Base-by-base conservation (phyloP, 2,329 filamentous ascomycete species). In the Venturia pyrina region DNA sequence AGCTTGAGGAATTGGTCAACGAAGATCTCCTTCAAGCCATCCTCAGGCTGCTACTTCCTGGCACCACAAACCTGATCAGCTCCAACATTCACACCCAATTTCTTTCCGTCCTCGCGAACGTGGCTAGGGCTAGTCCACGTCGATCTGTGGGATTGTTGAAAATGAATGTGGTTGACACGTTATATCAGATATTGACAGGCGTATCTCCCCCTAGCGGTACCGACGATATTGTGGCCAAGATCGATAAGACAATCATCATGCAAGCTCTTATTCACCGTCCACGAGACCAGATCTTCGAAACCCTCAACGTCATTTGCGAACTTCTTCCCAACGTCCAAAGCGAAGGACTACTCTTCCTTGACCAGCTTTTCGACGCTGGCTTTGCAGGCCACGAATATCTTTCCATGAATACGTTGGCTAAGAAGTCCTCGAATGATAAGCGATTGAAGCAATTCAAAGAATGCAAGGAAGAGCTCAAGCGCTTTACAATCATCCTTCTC, bases 201-300 rank as follows among this genome's bases (percentile, higher is more conserved):
- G 91, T 99, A 1, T 98, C 95, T 0, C 93, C 95, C 1, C 95
- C 95, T 0, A 85, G 82, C 68, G 90, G 89, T 43, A 87, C 84
- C 1, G 87, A 92, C 44, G 88, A 93, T 74, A 85, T 91, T 66
- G 89, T 87, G 40, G 89, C 86, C 46, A 96, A 96, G 77, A 89
- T 98, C 69, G 93, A 98, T 76, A 96, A 92, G 73, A 93, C 98
- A 65, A 86, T 99, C 59, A 95, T 99, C 72, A 99, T 99, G 96
- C 95, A 99, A 78, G 92, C 96, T 46, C 82, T 99, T 69, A 96
- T 99, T 64, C 95, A 98, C 73, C 88, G 93, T 50, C 95, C 95
- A 7, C 88, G 93, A 66, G 96, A 99, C 70, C 95, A 99, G 77
- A 90, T 99, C 21, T 95, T 93, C 70, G 95, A 99, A 79, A 97